Evolutionary conservation across 192 early-diverging fungal genomes (phyloP), one percentile per base, ranked within the genome.

Genomic region (Coemansia sp.): DNA sequence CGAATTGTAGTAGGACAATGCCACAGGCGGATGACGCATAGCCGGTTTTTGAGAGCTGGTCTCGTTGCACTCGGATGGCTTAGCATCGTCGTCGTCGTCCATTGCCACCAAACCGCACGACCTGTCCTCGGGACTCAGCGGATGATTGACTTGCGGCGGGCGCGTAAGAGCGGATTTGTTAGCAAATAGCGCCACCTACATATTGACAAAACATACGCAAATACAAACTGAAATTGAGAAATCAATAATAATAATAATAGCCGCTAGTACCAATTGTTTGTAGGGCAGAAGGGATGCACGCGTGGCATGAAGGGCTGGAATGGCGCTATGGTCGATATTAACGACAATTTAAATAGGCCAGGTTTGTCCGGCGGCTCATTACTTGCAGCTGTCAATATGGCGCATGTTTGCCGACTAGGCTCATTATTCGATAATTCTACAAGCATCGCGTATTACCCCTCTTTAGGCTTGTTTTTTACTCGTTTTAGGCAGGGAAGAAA

Each of bases 1-100:
- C 18, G 78, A 67, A 52, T 80, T 80, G 59, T 80, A 80, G 64
- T 59, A 80, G 20, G 73, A 44, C 32, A 60, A 22, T 18, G 59
- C 59, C 24, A 62, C 59, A 12, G 68, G 40, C 45, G 61, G 39
- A 32, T 65, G 60, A 30, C 61, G 50, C 50, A 22, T 11, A 24
- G 50, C 24, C 27, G 20, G 64, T 56, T 58, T 55, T 41, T 62
- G 53, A 58, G 50, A 4, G 34, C 41, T n/a, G 12, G 65, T 24
- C 27, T 34, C n/a, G 64, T 24, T 49, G 56, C n/a, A 34, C 41
- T 68, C 40, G 35, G 64, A 52, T 40, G 63, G 56, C 69, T 65
- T 65, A 2, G 63, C 12, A 44, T 62, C 64, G 30, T 24, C 22
- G 34, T 20, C 44, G 22, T 22, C 32, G 40, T 13, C 24, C 50